Base-by-base conservation (phyloP, 75 land plant species). In the Picea glauca region DNA sequence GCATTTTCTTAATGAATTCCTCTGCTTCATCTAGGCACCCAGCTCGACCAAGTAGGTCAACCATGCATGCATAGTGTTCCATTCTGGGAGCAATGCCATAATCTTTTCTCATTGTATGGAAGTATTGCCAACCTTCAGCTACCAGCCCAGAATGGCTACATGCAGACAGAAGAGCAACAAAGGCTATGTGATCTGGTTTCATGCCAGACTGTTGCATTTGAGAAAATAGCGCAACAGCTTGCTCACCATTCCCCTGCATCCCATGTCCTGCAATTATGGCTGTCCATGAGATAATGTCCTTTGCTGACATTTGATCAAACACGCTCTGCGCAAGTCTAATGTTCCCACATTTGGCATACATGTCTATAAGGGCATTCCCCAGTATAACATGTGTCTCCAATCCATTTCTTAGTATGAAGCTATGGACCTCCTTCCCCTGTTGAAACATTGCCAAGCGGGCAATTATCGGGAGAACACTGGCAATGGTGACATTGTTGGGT, bases 271-370 rank as follows among this genome's bases (percentile, higher is more conserved):
- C 85, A 80, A 89, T 82, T 80, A 89, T 89, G 8, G 84, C 78
- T 62, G 84, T 91, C 88, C 87, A 89, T 5, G 85, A 35, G 46
- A 88, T 75, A 21, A 86, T 78, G 75, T 91, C 90, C 58, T 74
- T 90, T 26, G 77, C 62, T 1, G n/a, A 50, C 21, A 79, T 67
- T 2, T 66, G 72, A 56, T 85, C 77, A 72, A 87, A 91, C 23
- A 89, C 79, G 50, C 32, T 74, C 7, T 79, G 21, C 1, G 93
- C 89, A 79, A 78, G 12, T 54, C 75, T 78, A 56, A 87, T 30
- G 73, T 72, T 84, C 20, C 91, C 87, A 74, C 89, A 87, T 75
- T 90, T 91, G 26, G 85, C 77, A 78, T 91, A 91, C 86, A 85
- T 78, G 54, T 89, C 86, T 20, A 91, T 62, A 1, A 91, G 84